Evolutionary conservation across 2,329 filamentous ascomycete genomes (phyloP).

Genomic region (Aspergillus glaucus): DNA sequence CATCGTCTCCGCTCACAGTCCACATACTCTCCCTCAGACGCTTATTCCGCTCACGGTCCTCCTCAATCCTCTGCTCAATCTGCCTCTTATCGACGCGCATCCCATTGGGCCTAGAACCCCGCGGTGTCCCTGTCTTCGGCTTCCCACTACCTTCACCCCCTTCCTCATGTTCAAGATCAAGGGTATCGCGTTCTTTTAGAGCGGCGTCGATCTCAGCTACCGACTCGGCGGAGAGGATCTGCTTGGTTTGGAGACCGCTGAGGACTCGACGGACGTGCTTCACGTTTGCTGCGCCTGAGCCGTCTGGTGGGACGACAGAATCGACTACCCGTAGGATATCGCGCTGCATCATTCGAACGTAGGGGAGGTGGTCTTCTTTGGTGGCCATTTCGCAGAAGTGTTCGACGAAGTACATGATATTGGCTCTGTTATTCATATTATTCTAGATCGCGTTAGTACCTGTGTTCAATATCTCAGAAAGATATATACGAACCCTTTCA

Average conservation of each 20-base stretch:
- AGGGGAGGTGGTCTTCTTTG: constrained; percentile 69
- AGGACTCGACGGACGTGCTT: constrained; percentile 84
- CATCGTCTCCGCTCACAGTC: constrained; percentile 64
- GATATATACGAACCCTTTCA: constrained; percentile 57
- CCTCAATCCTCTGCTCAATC: constrained; percentile 93
- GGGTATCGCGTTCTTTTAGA: constrained; percentile 69
- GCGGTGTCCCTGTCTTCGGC: constrained; percentile 23
- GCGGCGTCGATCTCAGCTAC: constrained; percentile 76
- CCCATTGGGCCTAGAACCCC: constrained; percentile 29
- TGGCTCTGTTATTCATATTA: constrained; percentile 93
- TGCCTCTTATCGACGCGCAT: constrained; percentile 70
- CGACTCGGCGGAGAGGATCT: constrained; percentile 66
- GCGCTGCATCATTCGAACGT: constrained; percentile 88
- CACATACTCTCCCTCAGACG: constrained; percentile 85
- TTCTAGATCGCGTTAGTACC: constrained; percentile 47
- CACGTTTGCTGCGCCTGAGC: constrained; percentile 84
- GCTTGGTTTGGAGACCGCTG: constrained; percentile 62
- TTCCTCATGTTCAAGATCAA: constrained; percentile 37
- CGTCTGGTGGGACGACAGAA: constrained; percentile 79
- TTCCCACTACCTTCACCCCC: constrained; percentile 18
- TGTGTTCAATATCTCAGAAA: background rate
- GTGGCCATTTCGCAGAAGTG: constrained; percentile 82
- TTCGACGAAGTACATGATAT: constrained; percentile 99
- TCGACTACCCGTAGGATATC: constrained; percentile 90
- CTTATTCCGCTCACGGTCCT: constrained; percentile 93